Percentiles rank a stretch among this genome's conserved stretches.
Conservation (phyloP, 176 grass and related monocot species). For the Tillandsia leiboldiana region DNA sequence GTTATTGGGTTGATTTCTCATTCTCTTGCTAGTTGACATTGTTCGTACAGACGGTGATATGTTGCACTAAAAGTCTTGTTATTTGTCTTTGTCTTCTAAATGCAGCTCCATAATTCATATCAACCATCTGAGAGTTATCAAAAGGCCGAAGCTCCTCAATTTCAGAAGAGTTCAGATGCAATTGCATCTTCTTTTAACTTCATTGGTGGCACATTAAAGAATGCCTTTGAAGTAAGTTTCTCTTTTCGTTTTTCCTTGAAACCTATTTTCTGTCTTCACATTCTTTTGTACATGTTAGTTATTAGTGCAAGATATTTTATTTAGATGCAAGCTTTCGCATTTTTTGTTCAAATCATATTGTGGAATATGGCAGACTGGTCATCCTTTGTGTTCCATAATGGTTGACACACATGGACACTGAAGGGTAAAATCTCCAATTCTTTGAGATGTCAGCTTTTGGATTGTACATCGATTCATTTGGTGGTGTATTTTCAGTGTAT, state of each 20-base stretch:
- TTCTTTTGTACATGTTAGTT: neutral
- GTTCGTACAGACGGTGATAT: neutral
- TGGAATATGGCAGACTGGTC: neutral
- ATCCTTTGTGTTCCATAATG: neutral
- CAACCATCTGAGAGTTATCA: conserved; percentile 8
- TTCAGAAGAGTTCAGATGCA: conserved; percentile 74
- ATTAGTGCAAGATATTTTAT: neutral
- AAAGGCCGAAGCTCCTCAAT: conserved; percentile 63
- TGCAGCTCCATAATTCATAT: conserved; percentile 33
- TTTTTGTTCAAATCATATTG: neutral
- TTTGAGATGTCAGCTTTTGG: neutral
- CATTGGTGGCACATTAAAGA: conserved; percentile 93
- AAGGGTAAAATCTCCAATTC: neutral
- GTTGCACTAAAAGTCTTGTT: conserved; percentile 19
- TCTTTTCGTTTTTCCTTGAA: neutral
- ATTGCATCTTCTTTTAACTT: conserved; percentile 79
- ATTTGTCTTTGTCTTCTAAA: neutral
- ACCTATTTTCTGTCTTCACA: neutral
- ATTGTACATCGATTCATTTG: neutral
- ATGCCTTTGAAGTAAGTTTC: conserved; percentile 61
- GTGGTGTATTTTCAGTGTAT: neutral
- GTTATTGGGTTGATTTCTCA: neutral
- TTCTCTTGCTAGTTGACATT: conserved; percentile 13
- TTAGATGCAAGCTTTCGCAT: neutral
- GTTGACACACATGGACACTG: neutral